Evolutionary conservation across 192 early-diverging fungal genomes (phyloP), one percentile per base, ranked within the genome.

Genomic region (Backusella liffmaniae): DNA sequence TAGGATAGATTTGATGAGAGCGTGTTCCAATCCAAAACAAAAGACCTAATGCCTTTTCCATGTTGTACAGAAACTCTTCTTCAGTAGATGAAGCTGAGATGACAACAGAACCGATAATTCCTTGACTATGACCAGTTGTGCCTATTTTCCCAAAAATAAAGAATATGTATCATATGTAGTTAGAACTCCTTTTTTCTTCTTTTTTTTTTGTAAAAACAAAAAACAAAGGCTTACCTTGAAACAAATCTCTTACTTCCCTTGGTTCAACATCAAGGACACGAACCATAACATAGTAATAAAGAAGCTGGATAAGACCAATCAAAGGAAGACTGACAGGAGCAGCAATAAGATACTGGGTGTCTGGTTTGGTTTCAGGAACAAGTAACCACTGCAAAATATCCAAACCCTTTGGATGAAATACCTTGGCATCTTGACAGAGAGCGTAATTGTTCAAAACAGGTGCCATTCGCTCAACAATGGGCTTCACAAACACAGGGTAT

Each of bases 91-190:
- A 90, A 26, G 90, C 75, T 0, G 97, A 88, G 72, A 99, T 91
- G 39, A 91, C 95, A 1, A 94, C 87, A 4, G 97, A 95, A 4
- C 91, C 88, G 51, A 94, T 91, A 44, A 97, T 90, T 9, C 97
- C 97, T 81, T 97, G 97, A 70, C 91, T 93, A 84, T 98, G 97
- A 49, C 96, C 97, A 66, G 93, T 92, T 44, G 92, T 88, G 69
- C 93, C 80, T 76, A 72, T 26, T 18, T 29, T 41, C 3, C 56
- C 21, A 23, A 62, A 26, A 29, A 62, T 29, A 62, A 39, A 39
- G 10, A 39, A 39, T 0, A 12, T 9, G 9, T 10, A 10, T 2
- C 37, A 1, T 3, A 8, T 10, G 3, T 39, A 39, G 37, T 39
- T 39, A 39, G 1, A 39, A 32, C 3, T 32, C 32, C 32, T 32